Evolutionary conservation across 1,139 yeast species (phyloP), one percentile per base, ranked within the genome.

Genomic region (Sugiyamaella novakii): DNA sequence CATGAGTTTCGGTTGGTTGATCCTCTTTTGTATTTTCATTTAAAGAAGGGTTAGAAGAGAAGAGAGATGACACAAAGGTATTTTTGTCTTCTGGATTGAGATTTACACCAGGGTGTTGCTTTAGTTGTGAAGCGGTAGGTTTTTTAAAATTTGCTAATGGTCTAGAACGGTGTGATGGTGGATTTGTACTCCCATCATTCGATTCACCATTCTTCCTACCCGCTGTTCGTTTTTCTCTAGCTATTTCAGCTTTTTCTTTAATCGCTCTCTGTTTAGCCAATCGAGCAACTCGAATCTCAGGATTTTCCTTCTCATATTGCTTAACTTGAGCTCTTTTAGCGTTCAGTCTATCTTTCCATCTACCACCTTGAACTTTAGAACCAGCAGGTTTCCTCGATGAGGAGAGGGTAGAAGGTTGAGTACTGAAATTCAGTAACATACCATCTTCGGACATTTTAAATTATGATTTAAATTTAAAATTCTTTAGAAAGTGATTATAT

Each of bases 21-120:
- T 50, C 56, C 5, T 43, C 47, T 17, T 34, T 46, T n/a, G 34
- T 37, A 19, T 37, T 21, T n/a, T 25, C 46, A 2, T 43, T 48
- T 2, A 66, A 55, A 1, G 48, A 57, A 5, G 71, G 72, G 56
- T 83, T 86, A 1, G 94, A 81, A 0, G 96, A 85, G 72, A 91
- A 91, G 46, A 91, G 72, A 1, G 97, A 89, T 0, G 97, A 87
- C 1, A 91, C 91, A 61, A 83, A 81, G 1, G 86, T 75, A 52
- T 78, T 77, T 24, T 58, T 61, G 28, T 58, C 67, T 42, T 48
- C 50, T 7, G 50, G 42, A 17, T 42, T 42, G 18, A 42, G 27
- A 34, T 42, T 42, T 19, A 42, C 46, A 1, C 46, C 46, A 2
- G 46, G 46, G 24, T 42, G 46, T 15, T 31, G 31, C 31, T 25